Conservation (phyloP, 1,284 basidiomycete genomes). For the Trichosporon coremiiforme region DNA sequence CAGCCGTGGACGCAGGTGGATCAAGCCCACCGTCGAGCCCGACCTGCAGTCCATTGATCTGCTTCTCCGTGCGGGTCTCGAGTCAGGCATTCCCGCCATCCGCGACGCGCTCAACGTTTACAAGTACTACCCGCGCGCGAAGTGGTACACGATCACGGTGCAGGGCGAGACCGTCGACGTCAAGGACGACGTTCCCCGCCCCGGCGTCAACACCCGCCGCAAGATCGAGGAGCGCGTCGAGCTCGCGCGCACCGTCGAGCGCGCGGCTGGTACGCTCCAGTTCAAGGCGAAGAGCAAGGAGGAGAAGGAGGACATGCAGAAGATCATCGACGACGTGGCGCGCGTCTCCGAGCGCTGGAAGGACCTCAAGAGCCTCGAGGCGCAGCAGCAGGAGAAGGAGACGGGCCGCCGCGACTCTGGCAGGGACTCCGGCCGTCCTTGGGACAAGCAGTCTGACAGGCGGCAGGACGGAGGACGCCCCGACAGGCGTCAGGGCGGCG, state of each 20-base stretch:
- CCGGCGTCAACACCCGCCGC: not conserved
- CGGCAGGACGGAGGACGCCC: too few relatives aligned
- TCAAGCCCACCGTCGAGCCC: slow-evolving; percentile 22
- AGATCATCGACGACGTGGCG: not conserved
- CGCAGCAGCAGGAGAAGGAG: not conserved
- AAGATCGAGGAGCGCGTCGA: not conserved
- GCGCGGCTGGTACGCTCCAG: not conserved
- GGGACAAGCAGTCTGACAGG: not conserved
- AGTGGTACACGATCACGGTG: not conserved
- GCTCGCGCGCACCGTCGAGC: not conserved
- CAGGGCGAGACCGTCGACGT: not conserved
- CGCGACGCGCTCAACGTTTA: slow-evolving; percentile 32
- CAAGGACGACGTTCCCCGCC: not conserved
- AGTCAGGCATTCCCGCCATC: slow-evolving; percentile 27
- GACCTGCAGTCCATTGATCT: slow-evolving; percentile 34
- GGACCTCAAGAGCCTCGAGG: not conserved
- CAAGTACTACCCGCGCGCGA: slow-evolving; percentile 24
- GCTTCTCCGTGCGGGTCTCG: slow-evolving; percentile 40
- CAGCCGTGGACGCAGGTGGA: slow-evolving; percentile 29
- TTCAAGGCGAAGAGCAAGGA: slow-evolving; percentile 19
- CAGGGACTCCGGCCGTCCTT: not conserved
- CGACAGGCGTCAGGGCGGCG: too few relatives aligned
- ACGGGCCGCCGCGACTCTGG: not conserved
- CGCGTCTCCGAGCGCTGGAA: not conserved
- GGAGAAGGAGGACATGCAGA: slow-evolving; percentile 11